Evolutionary conservation across 2,329 filamentous ascomycete genomes (phyloP).

Genomic region (Aspergillus fumigatus): DNA sequence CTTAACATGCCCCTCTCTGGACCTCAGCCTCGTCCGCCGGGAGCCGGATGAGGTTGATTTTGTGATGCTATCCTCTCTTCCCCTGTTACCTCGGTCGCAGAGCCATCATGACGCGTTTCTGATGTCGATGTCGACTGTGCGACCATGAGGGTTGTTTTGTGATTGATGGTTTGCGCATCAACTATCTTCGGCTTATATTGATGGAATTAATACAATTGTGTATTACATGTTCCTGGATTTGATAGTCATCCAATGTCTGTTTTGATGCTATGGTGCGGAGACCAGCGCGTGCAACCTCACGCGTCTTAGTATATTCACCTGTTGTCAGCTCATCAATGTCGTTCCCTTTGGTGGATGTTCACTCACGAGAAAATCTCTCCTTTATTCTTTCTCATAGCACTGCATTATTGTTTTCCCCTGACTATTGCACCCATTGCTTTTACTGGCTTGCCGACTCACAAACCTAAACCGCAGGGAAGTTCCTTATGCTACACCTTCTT

Average conservation of each 20-base stretch:
- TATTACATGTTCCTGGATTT: not conserved
- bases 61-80: slow-evolving; percentile 14
- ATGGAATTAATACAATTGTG: slow-evolving; percentile 10
- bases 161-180: not conserved
- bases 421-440: not conserved
- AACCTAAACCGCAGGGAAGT: not conserved
- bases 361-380: not conserved
- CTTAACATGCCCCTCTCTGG: not conserved
- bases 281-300: not conserved
- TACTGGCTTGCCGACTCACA: slow-evolving; percentile 2
- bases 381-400: not conserved
- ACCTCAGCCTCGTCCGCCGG: slow-evolving; percentile 4
- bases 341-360: not conserved
- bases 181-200: slow-evolving; percentile 5
- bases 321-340: not conserved
- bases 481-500: not conserved
- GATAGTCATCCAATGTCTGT: not conserved
- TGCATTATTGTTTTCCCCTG: not conserved
- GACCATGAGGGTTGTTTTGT: not conserved
- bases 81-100: slow-evolving; percentile 23
- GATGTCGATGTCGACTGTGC: slow-evolving; percentile 10
- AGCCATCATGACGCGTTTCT: slow-evolving; percentile 25
- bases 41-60: slow-evolving; percentile 7
- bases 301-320: not conserved
- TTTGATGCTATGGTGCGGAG: not conserved